Base-by-base conservation (phyloP, 352 stramenopile genomes). In the Phytophthora macrochlamydospora region DNA sequence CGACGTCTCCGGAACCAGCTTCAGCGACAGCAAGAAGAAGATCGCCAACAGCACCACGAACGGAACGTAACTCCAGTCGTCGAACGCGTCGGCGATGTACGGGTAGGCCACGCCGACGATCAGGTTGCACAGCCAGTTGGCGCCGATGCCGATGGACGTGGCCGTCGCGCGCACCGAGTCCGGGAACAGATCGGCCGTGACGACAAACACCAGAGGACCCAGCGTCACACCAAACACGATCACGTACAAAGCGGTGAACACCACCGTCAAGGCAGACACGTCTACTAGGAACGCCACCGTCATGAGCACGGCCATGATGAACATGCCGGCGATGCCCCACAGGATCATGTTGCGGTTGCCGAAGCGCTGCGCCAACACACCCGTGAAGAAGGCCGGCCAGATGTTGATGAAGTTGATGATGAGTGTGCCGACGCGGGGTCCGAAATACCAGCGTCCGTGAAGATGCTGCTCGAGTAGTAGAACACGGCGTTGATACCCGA, bases 41-140 rank as follows among this genome's bases (percentile, higher is more conserved):
- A 85, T 18, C 18, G 62, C 67, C 14, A 89, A 56, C 14, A 73
- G 62, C 1, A 66, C 58, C n/a, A 89, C 57, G 67, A 87, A 85
- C 18, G 77, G 69, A 14, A 87, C 3, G 37, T 85, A 84, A 18
- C 60, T 66, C 7, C 74, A 73, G 71, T 83, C 66, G 13, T 65
- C 51, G 4, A 84, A 63, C 2, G 64, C 76, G 35, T 73, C 69
- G 5, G 72, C 56, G 37, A 84, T 71, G 65, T 82, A 87, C 44
- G 79, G 82, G 55, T 79, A 91, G 13, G 70, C 56, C 8, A 89
- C 64, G 7, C 79, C 79, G n/a, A 86, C 66, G 38, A 79, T 40
- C 8, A 89, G 65, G 56, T 85, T 88, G 54, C 58, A 81, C 7
- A 73, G 28, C 71, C 71, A 88, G 65, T 85, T 88, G 59, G 59